Base-by-base conservation (phyloP, 2,329 filamentous ascomycete species). In the Trichophyton verrucosum region DNA sequence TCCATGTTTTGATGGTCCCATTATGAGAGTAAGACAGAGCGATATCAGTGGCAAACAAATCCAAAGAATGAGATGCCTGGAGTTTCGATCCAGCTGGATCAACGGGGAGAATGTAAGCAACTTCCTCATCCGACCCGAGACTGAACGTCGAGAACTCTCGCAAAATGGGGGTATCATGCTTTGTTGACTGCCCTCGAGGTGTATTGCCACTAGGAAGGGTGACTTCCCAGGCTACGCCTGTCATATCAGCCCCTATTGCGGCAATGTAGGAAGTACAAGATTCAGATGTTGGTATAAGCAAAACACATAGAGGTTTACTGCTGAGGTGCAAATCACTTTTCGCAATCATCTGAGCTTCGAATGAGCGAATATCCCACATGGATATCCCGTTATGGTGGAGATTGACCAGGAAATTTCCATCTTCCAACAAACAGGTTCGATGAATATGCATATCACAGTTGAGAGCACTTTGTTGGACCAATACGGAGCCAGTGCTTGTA, bases 11-110 rank as follows among this genome's bases (percentile, higher is more conserved):
- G 49, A 96, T 81, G 4, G 86, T 77, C 0, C 91, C 91, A 8
- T 80, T 81, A 22, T 82, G 79, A 0, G 88, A 92, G 70, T 94
- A 95, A 0, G 91, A 94, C 27, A 95, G 84, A 11, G 89, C 90
- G 57, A 95, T 84, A 69, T 96, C 91, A 44, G 86, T 84, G 9
- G 90, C 88, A 71, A 96, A 95, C 0, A 89, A 83, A 71, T 96
- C 91, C 36, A 95, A 80, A 64, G 91, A 95, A 0, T 87, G 88
- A 3, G 89, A 88, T 9, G 85, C 82, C 2, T 86, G 80, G 1
- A 86, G 82, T 44, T 82, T 78, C 9, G 87, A 85, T 1, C 91
- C 91, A 1, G 90, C 91, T 58, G 91, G 90, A 68, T 96, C 91
- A 55, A 95, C 89, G 0, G 91, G 89, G 8, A 95, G 77, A 17